Percentiles rank a stretch among this genome's conserved stretches.
Evolutionary conservation across 2,329 filamentous ascomycete genomes (phyloP).

Genomic region (Trichoderma simmonsii): DNA sequence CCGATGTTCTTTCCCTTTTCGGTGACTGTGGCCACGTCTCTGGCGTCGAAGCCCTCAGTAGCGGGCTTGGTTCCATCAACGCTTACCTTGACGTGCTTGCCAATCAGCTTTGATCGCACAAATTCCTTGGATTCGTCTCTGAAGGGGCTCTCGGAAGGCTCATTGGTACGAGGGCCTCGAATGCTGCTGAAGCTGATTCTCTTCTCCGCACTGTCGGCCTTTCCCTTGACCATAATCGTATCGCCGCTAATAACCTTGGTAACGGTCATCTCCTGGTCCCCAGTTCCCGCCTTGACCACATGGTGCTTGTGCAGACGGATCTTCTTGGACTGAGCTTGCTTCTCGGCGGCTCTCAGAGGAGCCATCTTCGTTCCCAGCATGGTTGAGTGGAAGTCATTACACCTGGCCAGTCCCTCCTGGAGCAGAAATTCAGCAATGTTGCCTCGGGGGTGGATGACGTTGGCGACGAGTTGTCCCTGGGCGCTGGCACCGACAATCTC

Average conservation of each 20-base stretch:
- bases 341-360: slow-evolving; percentile 79
- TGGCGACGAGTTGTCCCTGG: slow-evolving; percentile 87
- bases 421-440: slow-evolving; percentile 92
- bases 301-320: slow-evolving; percentile 79
- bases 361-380: slow-evolving; percentile 89
- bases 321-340: slow-evolving; percentile 72
- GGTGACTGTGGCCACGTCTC: slow-evolving; percentile 87
- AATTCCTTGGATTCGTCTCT: slow-evolving; percentile 95
- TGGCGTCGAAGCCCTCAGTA: slow-evolving; percentile 85
- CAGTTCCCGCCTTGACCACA: slow-evolving; percentile 64
- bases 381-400: slow-evolving; percentile 93
- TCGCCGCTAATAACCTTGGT: slow-evolving; percentile 85
- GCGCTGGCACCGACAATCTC: slow-evolving; percentile 83
- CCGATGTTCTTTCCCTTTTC: slow-evolving; percentile 85
- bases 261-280: slow-evolving; percentile 76
- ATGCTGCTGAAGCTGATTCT: slow-evolving; percentile 90
- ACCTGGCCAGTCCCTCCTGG: slow-evolving; percentile 83
- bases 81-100: slow-evolving; percentile 87
- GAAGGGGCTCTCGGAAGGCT: slow-evolving; percentile 84
- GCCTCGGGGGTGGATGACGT: slow-evolving; percentile 81
- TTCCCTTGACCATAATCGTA: slow-evolving; percentile 81
- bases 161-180: slow-evolving; percentile 84
- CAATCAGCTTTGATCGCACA: slow-evolving; percentile 87
- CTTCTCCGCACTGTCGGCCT: slow-evolving; percentile 76
- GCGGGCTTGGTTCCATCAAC: slow-evolving; percentile 90